A percentile compares a stretch with the other conserved stretches of the same genome.
Conservation (phyloP, 345 rosid species). For the Psidium guajava region DNA sequence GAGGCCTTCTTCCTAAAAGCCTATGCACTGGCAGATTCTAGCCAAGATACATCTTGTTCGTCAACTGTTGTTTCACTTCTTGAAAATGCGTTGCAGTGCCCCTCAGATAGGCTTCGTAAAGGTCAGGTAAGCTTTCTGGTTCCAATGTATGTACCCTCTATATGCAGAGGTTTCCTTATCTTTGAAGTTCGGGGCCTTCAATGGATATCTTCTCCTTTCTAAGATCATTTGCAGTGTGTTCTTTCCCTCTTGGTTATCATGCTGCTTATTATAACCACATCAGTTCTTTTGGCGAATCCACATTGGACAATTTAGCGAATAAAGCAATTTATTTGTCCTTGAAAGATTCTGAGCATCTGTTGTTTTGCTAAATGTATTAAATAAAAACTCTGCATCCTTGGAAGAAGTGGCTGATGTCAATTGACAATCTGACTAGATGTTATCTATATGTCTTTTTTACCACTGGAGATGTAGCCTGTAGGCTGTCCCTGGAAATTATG, state of each 20-base stretch:
- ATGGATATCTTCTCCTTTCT: background rate
- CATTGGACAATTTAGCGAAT: background rate
- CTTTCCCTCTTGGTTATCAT: background rate
- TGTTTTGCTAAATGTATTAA: background rate
- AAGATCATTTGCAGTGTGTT: background rate
- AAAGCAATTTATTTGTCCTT: background rate
- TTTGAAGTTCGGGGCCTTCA: background rate
- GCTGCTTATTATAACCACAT: background rate
- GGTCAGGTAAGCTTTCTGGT: constrained; percentile 63
- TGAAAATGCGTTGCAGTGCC: constrained; percentile 87
- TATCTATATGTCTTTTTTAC: background rate
- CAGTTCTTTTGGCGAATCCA: background rate
- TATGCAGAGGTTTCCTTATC: background rate
- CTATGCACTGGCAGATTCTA: constrained; percentile 94
- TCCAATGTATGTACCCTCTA: background rate
- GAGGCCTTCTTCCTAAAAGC: constrained; percentile 99
- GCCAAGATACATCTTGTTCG: constrained; percentile 71
- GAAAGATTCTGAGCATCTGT: background rate
- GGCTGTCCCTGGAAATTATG: background rate
- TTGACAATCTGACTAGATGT: background rate
- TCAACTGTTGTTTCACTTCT: constrained; percentile 84
- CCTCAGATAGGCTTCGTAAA: constrained; percentile 94
- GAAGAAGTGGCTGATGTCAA: background rate
- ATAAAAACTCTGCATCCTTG: background rate
- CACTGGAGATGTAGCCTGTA: background rate